Evolutionary conservation across 2,329 filamentous ascomycete species (phyloP), one percentile per base, ranked within the genome.

Genomic region (Aspergillus sclerotialis): DNA sequence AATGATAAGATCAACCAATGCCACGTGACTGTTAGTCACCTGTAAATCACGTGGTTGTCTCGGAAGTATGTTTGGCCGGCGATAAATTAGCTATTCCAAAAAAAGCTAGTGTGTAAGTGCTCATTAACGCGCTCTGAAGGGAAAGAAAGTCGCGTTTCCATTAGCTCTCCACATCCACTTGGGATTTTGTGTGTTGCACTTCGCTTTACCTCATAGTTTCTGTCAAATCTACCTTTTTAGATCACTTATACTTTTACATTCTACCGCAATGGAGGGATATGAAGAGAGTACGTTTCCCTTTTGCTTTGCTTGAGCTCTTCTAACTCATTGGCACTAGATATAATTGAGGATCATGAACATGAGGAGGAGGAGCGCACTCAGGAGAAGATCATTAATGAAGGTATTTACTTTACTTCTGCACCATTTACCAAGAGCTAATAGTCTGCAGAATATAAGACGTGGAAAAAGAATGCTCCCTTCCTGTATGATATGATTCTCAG

Each of bases 401-500:
- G 83, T 83, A 68, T 32, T 21, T 16, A 3, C 7, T 11, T 28
- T 28, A n/a, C 13, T 5, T 13, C 5, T 23, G 30, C 14, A 18
- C 11, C 6, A 7, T 12, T 17, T 15, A n/a, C 8, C 19, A n/a
- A 10, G 16, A 21, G 17, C 19, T 19, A 12, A 32, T 9, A 16
- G 18, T 10, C 30, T 11, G 7, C 13, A 88, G 92, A 98, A 63
- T 98, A 98, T 76, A 98, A 98, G 64, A 95, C 90, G 47, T 98
- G 92, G 92, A 98, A 98, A 75, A 98, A 98, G 73, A 98, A 98
- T 66, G 87, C 85, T 46, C 89, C 92, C 3, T 96, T 96, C 58
- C 82, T 98, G 51, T 98, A 98, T 63, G 92, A 98, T 61, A 86
- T 95, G 79, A 92, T 98, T 46, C 74, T 96, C 44, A 89, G 88